Conservation (phyloP, 148 eudicot genomes). For the Chenopodium berlandieri region DNA sequence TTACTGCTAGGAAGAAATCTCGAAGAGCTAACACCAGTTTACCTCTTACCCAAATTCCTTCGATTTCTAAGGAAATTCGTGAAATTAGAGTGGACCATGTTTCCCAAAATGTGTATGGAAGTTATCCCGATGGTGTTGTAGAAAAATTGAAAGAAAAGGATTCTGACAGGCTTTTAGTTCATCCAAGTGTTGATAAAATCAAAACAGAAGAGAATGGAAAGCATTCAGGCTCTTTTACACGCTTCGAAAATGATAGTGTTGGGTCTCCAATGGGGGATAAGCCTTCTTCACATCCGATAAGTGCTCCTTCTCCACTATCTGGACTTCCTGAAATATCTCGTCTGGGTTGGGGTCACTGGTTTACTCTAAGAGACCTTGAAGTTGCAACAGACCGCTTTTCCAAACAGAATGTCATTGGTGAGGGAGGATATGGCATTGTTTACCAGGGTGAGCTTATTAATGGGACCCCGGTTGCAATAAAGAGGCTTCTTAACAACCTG, state of each 20-base stretch:
- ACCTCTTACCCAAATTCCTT: conserved; percentile 56
- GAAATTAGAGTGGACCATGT: conserved; percentile 61
- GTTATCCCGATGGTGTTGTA: conserved; percentile 32
- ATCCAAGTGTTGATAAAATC: conserved; percentile 41
- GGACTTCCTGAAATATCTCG: conserved; percentile 81
- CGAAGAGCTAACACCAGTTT: conserved; percentile 36
- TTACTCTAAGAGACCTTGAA: conserved; percentile 79
- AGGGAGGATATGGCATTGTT: conserved; percentile 89
- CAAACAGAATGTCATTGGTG: conserved; percentile 66
- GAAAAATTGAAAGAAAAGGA: conserved; percentile 51
- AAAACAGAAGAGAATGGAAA: conserved; percentile 40
- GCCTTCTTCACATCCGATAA: conserved; percentile 32
- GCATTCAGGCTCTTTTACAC: conserved; percentile 48
- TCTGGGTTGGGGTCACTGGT: conserved; percentile 95
- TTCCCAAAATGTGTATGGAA: conserved; percentile 32
- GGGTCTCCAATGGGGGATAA: conserved; percentile 44
- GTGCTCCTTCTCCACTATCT: conserved; percentile 55
- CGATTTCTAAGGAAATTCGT: conserved; percentile 59
- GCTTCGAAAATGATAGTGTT: conserved; percentile 29
- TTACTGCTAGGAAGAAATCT: conserved; percentile 56
- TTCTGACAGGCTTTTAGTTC: conserved; percentile 49
- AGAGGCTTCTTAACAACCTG: conserved; percentile 79
- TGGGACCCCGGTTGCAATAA: conserved; percentile 73
- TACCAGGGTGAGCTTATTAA: conserved; percentile 62
- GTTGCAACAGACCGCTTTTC: conserved; percentile 67